Evolutionary conservation across 2,329 filamentous ascomycete genomes (phyloP), one percentile per base, ranked within the genome.

Genomic region (Leptographium wingfieldii): DNA sequence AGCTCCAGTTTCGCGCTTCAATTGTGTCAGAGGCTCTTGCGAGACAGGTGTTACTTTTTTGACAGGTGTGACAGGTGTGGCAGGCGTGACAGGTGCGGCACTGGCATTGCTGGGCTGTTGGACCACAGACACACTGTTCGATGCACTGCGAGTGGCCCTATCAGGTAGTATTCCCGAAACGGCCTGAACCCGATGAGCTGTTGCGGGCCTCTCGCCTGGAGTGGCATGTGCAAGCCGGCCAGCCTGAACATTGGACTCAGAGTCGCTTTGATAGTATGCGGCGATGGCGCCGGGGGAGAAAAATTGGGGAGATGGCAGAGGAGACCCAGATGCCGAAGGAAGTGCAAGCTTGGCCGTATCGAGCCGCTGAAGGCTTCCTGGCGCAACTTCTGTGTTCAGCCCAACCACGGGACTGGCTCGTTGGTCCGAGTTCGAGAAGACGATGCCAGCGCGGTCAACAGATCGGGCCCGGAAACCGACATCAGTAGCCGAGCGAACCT

Each of bases 361-460:
- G 27, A 5, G 43, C 10, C 69, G 73, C 66, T 76, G 83, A 65
- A 77, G 77, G 69, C 69, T 83, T 60, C 87, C 87, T 3, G 84
- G 78, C 1, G 80, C 86, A 27, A 80, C 73, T 1, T 83, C 77
- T 4, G 78, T 82, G 68, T 80, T 87, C 31, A 90, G 66, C 4
- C 81, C 82, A 2, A 90, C 77, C 63, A 81, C 83, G 1, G 88
- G 77, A 49, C 79, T 79, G 2, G 80, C 80, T 62, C 87, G 84
- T 64, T 86, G 84, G 67, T 89, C 84, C 11, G 77, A 73, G 58
- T 76, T 82, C 27, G 76, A 74, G 58, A 86, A 84, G 3, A 73
- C 63, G 73, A 81, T 65, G 6, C 64, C 63, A 64, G 79, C 77
- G 51, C 83, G 77, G 61, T 90, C 86, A 7, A 83, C 82, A 0